These are phyloP conservation scores for Microthyrium microscopicum DNA, from an alignment of 2,329 filamentous ascomycete species.

Conservation along the genomic window DNA sequence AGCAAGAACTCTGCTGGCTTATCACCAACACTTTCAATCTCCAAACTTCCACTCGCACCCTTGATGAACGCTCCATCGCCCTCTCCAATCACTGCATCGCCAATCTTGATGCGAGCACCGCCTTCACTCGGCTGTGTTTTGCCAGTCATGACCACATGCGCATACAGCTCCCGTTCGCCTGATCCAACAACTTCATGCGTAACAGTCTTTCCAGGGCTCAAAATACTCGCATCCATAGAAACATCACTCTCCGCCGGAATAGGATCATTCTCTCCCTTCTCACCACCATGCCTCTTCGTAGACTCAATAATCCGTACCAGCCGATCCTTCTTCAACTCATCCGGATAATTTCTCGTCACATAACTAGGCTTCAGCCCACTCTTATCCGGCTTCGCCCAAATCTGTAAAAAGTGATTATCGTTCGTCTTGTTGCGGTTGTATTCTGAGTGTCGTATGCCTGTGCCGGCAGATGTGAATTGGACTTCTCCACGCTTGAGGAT, in stretches of 20 bases:
- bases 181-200: slow-evolving; percentile 55
- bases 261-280: slow-evolving; percentile 49
- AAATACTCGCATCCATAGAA: slow-evolving; percentile 63
- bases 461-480: slow-evolving; percentile 81
- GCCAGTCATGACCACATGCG: slow-evolving; percentile 59
- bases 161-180: slow-evolving; percentile 53
- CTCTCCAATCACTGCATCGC: slow-evolving; percentile 53
- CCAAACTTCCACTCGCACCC: slow-evolving; percentile 24
- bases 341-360: slow-evolving; percentile 55
- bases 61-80: slow-evolving; percentile 71
- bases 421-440: slow-evolving; percentile 51
- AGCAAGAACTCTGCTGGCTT: slow-evolving; percentile 30
- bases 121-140: slow-evolving; percentile 43
- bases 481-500: slow-evolving; percentile 70
- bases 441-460: slow-evolving; percentile 64
- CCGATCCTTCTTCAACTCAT: slow-evolving; percentile 52
- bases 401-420: slow-evolving; percentile 72
- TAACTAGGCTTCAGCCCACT: slow-evolving; percentile 57
- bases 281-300: slow-evolving; percentile 44
- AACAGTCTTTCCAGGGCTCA: slow-evolving; percentile 48
- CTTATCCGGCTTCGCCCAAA: slow-evolving; percentile 72
- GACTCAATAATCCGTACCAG: slow-evolving; percentile 66
- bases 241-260: slow-evolving; percentile 78
- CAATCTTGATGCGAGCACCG: slow-evolving; percentile 51
- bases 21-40: slow-evolving; percentile 30